Evolutionary conservation across 2,329 filamentous ascomycete species (phyloP), one percentile per base, ranked within the genome.

Genomic region (Beauveria sp.): DNA sequence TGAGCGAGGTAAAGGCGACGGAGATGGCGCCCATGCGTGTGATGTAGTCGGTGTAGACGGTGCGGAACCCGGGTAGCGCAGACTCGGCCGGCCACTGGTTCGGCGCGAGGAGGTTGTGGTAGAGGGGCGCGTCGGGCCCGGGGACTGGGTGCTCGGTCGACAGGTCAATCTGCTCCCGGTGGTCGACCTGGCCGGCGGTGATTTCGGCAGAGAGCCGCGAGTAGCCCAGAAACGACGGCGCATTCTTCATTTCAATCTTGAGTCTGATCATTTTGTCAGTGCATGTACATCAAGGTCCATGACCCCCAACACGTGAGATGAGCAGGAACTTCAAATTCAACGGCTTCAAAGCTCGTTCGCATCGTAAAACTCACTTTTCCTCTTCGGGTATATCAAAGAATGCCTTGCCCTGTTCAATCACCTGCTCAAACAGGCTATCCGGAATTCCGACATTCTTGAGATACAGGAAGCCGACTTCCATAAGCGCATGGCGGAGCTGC

Each of bases 381-480:
- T 88, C 85, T 64, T 78, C 71, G 1, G 90, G 88, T 61, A 96
- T 80, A 63, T 90, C 84, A 68, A 96, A 96, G 74, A 96, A 95
- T 0, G 76, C 79, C 60, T 83, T 84, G 50, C 89, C 90, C 69
- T 91, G 81, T 2, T 75, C 69, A 59, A 91, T 85, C 28, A 93
- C 89, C 64, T 81, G 74, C 26, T 83, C 70, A 67, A 89, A 85
- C 58, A 93, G 75, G 45, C 82, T 77, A 18, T 87, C 81, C 5
- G 88, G 79, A 56, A 93, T 86, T 24, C 88, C 89, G 2, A 90
- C 87, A 69, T 96, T 92, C 70, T 87, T 88, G 64, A 96, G 83
- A 70, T 96, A 96, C 24, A 96, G 74, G 69, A 96, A 96, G 1
- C 91, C 91, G n/a, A 96, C 89, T 71, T 93, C 88, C 68, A 96